These are phyloP conservation scores for Moniliophthora roreri DNA, from an alignment of 1,284 basidiomycete species.

Conservation along the genomic window DNA sequence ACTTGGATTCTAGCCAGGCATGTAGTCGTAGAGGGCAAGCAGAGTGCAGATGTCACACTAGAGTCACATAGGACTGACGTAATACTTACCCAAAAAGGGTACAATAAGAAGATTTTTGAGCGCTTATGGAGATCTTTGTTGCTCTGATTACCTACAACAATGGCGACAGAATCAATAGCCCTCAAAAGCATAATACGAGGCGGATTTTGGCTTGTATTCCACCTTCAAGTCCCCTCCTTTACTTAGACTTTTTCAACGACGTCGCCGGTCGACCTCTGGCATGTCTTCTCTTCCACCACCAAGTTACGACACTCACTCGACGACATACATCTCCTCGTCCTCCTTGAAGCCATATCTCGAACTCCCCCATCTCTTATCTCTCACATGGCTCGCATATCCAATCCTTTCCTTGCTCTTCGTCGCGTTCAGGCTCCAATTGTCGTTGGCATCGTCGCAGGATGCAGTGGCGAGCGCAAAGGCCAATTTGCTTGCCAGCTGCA, in stretches of 20 bases:
- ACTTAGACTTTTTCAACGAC: slow-evolving; percentile 9
- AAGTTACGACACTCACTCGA: slow-evolving; percentile 50
- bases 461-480: slow-evolving; percentile 69
- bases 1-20: too few relatives aligned
- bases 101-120: too few relatives aligned
- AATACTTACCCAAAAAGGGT: too few relatives aligned
- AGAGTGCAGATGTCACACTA: too few relatives aligned
- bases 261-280: slow-evolving; percentile 24
- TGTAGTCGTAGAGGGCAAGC: too few relatives aligned
- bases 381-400: slow-evolving; percentile 84
- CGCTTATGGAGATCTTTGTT: too few relatives aligned
- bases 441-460: slow-evolving; percentile 68
- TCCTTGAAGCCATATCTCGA: slow-evolving; percentile 80
- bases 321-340: slow-evolving; percentile 35
- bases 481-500: slow-evolving; percentile 76
- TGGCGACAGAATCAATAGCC: too few relatives aligned
- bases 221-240: slow-evolving; percentile 1
- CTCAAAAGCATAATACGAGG: not conserved
- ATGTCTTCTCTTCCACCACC: slow-evolving; percentile 44
- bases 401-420: slow-evolving; percentile 87
- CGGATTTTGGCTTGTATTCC: not conserved
- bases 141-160: too few relatives aligned
- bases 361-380: slow-evolving; percentile 77
- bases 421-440: slow-evolving; percentile 77
- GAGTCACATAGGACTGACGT: too few relatives aligned